Evolutionary conservation across 108 stramenopile species (phyloP).

Genomic region (Nitzschia sp.): DNA sequence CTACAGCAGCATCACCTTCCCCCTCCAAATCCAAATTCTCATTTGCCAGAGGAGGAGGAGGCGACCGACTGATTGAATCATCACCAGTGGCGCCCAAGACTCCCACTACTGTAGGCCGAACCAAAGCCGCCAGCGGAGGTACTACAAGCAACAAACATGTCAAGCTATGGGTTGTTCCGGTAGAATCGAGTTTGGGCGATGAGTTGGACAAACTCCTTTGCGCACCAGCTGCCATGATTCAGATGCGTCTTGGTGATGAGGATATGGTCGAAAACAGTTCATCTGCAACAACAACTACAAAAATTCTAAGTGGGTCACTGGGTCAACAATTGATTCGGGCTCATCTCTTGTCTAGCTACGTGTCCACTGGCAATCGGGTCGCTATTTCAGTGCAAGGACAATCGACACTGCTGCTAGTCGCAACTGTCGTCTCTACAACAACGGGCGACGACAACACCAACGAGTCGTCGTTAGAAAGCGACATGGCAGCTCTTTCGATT

Average conservation of each 20-base stretch:
- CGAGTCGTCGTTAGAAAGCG: background rate
- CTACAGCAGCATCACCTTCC: slow-evolving; percentile 26
- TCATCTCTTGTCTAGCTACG: slow-evolving; percentile 1
- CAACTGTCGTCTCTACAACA: background rate
- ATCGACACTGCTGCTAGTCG: slow-evolving; percentile 6
- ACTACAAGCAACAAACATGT: no score
- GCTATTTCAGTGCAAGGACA: slow-evolving; percentile 23
- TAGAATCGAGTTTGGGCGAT: slow-evolving; percentile 32
- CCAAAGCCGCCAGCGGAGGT: background rate
- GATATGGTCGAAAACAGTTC: background rate
- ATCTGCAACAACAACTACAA: background rate
- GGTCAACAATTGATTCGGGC: slow-evolving; percentile 24
- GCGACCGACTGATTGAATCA: slow-evolving; percentile 49
- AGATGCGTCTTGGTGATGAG: background rate
- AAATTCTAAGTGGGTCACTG: slow-evolving; percentile 7
- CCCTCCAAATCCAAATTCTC: slow-evolving; percentile 58
- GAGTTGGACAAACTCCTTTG: slow-evolving; percentile 18
- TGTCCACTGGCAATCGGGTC: background rate
- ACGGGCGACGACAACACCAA: background rate
- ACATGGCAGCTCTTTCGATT: slow-evolving; percentile 12
- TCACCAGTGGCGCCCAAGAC: slow-evolving; percentile 5
- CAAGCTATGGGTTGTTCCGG: slow-evolving; percentile 24
- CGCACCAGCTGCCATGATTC: slow-evolving; percentile 3
- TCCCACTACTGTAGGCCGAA: background rate
- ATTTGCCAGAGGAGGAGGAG: slow-evolving; percentile 61